Conservation (phyloP, 202 grass and related monocot species). For the Zizania palustris region DNA sequence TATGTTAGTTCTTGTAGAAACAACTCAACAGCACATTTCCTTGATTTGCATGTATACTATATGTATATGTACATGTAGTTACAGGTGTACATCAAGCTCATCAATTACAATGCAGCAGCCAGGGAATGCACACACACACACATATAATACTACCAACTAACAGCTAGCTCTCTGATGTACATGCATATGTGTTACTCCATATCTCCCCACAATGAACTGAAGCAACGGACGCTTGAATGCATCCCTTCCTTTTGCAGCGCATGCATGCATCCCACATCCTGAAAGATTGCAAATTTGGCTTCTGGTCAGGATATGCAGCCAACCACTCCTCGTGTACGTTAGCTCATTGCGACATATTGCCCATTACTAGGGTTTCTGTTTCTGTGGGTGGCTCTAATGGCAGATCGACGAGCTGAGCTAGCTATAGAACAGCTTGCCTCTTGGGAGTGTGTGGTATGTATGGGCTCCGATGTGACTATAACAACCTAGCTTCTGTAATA, state of each 20-base stretch:
- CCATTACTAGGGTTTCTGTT: constrained; percentile 48
- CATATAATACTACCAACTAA: constrained; percentile 7
- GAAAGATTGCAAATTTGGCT: constrained; percentile 40
- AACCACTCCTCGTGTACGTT: constrained; percentile 46
- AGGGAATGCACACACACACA: neutral
- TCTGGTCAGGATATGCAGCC: constrained; percentile 45
- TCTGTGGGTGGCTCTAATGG: constrained; percentile 47
- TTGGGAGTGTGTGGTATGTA: constrained; percentile 39
- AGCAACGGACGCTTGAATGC: constrained; percentile 50
- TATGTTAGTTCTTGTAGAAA: too few species aligned
- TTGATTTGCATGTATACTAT: too few species aligned
- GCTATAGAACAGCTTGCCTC: constrained; percentile 50
- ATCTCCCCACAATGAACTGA: constrained; percentile 47
- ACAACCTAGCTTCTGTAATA: neutral
- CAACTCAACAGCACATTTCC: too few species aligned
- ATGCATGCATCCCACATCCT: constrained; percentile 58
- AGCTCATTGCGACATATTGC: constrained; percentile 25
- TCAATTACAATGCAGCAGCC: neutral
- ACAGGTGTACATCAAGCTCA: neutral
- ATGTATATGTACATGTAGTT: neutral
- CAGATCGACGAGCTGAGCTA: neutral
- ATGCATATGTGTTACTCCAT: constrained; percentile 40
- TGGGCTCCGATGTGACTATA: constrained; percentile 41
- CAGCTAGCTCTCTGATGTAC: constrained; percentile 23
- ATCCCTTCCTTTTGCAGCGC: constrained; percentile 40